Evolutionary conservation across 2,329 filamentous ascomycete species (phyloP).

Genomic region (Aspergillus vadensis): DNA sequence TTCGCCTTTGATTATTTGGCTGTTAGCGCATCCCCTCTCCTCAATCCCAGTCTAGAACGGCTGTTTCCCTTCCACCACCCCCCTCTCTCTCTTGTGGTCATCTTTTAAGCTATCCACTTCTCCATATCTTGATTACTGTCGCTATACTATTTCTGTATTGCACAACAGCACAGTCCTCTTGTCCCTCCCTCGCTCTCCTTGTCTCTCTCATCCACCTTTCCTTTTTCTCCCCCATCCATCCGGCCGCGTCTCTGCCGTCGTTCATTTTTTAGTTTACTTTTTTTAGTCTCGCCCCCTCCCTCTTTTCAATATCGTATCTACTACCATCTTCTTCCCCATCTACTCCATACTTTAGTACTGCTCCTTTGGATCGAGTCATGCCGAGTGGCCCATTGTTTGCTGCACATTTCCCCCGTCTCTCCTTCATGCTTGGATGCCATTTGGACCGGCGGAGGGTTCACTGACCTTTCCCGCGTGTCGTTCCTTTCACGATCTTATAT

Average conservation of each 20-base stretch:
- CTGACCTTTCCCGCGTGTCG: slow-evolving; percentile 4
- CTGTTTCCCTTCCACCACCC: not conserved
- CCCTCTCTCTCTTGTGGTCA: not conserved
- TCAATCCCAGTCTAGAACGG: not conserved
- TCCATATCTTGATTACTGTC: not conserved
- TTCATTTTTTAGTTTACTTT: not conserved
- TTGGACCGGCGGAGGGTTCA: slow-evolving; percentile 11
- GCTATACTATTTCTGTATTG: not conserved
- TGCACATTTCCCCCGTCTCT: slow-evolving; percentile 1
- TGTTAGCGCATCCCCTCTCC: not conserved
- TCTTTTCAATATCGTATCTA: not conserved
- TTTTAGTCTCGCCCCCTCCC: not conserved
- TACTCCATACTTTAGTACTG: not conserved
- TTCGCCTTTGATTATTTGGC: not conserved
- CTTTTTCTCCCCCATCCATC: not conserved
- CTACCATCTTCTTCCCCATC: not conserved
- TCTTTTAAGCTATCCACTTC: not conserved
- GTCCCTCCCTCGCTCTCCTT: not conserved
- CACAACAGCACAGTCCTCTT: not conserved
- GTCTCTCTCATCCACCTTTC: not conserved
- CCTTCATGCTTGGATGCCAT: slow-evolving; percentile 13
- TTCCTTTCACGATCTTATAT: slow-evolving; percentile 1
- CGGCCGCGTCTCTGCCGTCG: not conserved
- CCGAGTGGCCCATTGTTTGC: slow-evolving; percentile 1
- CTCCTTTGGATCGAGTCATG: slow-evolving; percentile 3